A percentile compares a stretch with the other conserved stretches of the same genome.
Evolutionary conservation across 2,329 filamentous ascomycete species (phyloP).

Genomic region (Macrophomina tecta): DNA sequence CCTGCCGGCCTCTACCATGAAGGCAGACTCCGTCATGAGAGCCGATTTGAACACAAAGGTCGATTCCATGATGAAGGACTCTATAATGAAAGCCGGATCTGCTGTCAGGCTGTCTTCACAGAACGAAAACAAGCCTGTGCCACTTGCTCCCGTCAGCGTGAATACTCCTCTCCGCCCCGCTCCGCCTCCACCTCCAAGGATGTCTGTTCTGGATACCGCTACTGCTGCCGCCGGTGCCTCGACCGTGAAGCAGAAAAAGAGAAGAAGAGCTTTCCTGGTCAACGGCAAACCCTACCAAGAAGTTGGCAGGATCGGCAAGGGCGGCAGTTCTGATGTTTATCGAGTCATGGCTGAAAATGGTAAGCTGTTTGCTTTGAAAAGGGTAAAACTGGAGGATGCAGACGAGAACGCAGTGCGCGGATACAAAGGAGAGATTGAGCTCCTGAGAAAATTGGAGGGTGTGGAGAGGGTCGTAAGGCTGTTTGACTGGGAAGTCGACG

Average conservation of each 20-base stretch:
- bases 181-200: slow-evolving; percentile 81
- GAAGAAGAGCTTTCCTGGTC: slow-evolving; percentile 81
- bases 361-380: slow-evolving; percentile 91
- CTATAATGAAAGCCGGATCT: slow-evolving; percentile 31
- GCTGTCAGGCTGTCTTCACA: slow-evolving; percentile 15
- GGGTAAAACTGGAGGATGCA: slow-evolving; percentile 87
- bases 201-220: slow-evolving; percentile 92
- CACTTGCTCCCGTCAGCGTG: slow-evolving; percentile 61
- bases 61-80: slow-evolving; percentile 31
- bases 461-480: slow-evolving; percentile 90
- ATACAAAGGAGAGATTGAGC: slow-evolving; percentile 94
- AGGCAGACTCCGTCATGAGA: slow-evolving; percentile 19
- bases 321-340: slow-evolving; percentile 93
- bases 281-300: slow-evolving; percentile 92
- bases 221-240: slow-evolving; percentile 83
- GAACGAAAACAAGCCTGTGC: slow-evolving; percentile 49
- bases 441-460: slow-evolving; percentile 79
- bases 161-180: slow-evolving; percentile 81
- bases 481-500: slow-evolving; percentile 92
- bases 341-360: slow-evolving; percentile 97
- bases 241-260: slow-evolving; percentile 76
- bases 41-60: slow-evolving; percentile 12
- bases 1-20: slow-evolving; percentile 59
- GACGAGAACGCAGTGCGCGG: slow-evolving; percentile 84
- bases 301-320: slow-evolving; percentile 87